Base-by-base conservation (phyloP, 2,329 filamentous ascomycete species). In the Aspergillus pseudoglaucus region DNA sequence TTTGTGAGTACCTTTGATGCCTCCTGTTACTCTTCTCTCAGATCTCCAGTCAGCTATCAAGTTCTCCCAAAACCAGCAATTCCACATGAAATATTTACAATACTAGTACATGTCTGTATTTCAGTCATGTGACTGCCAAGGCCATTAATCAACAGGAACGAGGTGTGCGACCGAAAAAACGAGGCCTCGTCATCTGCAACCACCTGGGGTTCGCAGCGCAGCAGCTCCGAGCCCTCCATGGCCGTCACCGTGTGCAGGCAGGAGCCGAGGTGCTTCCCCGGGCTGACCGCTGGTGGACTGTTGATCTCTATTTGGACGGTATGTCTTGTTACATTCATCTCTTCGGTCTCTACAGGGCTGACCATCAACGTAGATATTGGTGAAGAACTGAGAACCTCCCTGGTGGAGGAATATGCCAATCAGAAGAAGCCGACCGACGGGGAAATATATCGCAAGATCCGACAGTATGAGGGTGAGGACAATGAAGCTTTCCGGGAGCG, bases 261-360 rank as follows among this genome's bases (percentile, higher is more conserved):
- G 59, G 44, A 14, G 40, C 44, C 23, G 46, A 59, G 42, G 39
- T 57, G 32, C 44, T 64, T 12, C 48, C 57, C 23, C 52, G 50
- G 9, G 35, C 39, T 18, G 53, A 63, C 39, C 44, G 48, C 6
- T 61, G 56, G 57, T 65, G 61, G 62, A 58, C 54, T 14, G 57
- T 65, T n/a, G 57, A 67, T 52, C 44, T 65, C 8, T 67, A 62
- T 44, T 47, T 57, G 2, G 46, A 56, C 37, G 57, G 61, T 65
- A 48, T 33, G 30, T 14, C 30, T 33, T 33, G 30, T 14, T n/a
- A 8, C 5, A 37, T 23, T 23, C 14, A 32, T 37, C 35, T 12
- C 25, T 47, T 39, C 22, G 20, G 15, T 25, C 17, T 30, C 9
- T 40, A 41, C n/a, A 35, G 25, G 30, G 2, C n/a, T 33, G 30